phyloP scores from a whole-genome alignment of 345 rosid species.

The Erucastrum elatum region DNA sequence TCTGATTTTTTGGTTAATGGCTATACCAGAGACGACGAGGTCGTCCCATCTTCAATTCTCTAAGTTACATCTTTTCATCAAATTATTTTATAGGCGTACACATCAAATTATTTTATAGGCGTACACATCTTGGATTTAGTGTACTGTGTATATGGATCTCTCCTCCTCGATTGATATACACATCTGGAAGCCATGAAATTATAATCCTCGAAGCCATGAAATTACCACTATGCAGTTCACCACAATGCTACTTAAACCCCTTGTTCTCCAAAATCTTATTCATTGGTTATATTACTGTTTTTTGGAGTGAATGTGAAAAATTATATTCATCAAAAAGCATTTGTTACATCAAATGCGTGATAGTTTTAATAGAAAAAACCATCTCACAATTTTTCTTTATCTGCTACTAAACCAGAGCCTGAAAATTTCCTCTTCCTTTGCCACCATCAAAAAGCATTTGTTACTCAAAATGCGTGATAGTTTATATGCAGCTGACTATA shows the following conservation, averaged over 20 bases:
- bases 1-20: constrained; percentile 72
- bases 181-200: background rate
- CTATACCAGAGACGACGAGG: constrained; percentile 67
- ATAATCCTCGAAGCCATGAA: background rate
- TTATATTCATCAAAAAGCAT: too few relatives aligned
- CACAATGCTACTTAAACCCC: background rate
- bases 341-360: too few relatives aligned
- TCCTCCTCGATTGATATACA: background rate
- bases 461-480: too few relatives aligned
- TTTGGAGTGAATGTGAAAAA: too few relatives aligned
- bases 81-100: background rate
- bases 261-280: background rate
- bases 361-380: too few relatives aligned
- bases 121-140: background rate
- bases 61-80: constrained; percentile 28
- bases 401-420: too few relatives aligned
- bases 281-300: background rate
- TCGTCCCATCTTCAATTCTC: constrained; percentile 70
- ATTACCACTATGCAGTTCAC: background rate
- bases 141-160: background rate
- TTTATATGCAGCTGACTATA: constrained; percentile 73
- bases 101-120: background rate
- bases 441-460: too few relatives aligned
- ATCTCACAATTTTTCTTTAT: too few relatives aligned
- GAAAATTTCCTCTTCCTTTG: too few relatives aligned